Percentiles rank a stretch among this genome's conserved stretches.
phyloP scores from a whole-genome alignment of 768 basidiomycete genomes.

The Tylopilus sp. region DNA sequence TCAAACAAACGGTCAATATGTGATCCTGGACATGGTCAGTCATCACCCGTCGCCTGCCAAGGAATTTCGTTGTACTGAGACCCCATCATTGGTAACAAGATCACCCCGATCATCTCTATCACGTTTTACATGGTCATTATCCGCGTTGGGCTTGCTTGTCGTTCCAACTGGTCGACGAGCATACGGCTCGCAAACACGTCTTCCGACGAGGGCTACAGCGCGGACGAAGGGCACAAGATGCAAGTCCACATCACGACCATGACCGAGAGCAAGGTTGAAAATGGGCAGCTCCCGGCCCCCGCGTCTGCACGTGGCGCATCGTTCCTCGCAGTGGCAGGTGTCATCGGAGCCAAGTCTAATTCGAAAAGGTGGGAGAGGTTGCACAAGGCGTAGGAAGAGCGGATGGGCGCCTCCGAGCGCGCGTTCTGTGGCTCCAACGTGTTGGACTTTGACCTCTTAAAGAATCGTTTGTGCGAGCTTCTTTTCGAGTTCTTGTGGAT shows the following conservation, averaged over 20 bases:
- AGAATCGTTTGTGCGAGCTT: no score
- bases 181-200: neutral
- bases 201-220: neutral
- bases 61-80: neutral
- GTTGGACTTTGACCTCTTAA: no score
- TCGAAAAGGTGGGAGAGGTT: no score
- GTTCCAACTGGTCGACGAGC: neutral
- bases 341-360: no score
- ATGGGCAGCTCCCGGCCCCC: no score
- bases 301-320: no score
- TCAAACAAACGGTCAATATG: slow-evolving; percentile 5
- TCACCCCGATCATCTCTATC: slow-evolving; percentile 13
- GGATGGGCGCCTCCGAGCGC: no score
- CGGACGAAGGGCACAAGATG: neutral
- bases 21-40: slow-evolving; percentile 12
- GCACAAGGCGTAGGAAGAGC: no score
- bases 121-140: slow-evolving; percentile 13
- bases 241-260: neutral
- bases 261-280: neutral
- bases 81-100: neutral
- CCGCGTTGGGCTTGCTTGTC: neutral
- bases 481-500: no score
- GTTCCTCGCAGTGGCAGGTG: no score
- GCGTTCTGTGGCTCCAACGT: no score
- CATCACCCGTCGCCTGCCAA: neutral